Base-by-base conservation (phyloP, 2,329 filamentous ascomycete genomes). In the Paecilomyces variotii region DNA sequence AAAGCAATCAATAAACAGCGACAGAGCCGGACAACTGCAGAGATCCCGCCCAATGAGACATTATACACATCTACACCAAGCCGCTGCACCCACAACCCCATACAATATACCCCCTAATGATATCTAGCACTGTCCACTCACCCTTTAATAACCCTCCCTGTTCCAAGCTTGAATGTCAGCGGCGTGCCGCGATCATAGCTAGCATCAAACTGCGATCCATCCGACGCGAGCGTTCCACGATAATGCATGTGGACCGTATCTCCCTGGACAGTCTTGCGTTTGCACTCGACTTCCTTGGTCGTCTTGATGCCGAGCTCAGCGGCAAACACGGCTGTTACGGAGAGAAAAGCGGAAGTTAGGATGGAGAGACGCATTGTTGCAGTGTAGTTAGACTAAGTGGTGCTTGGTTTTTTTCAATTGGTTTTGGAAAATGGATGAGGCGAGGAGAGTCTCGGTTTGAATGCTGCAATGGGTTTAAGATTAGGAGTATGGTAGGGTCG, bases 201-300 rank as follows among this genome's bases (percentile, higher is more conserved):
- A 62, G 90, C 85, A 77, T 97, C 93, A 71, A 97, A 97, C 73
- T 94, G 80, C 61, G 83, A 80, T 68, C 91, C 93, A 63, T 86
- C 84, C 56, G 79, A 78, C 62, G 85, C 82, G 32, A 97, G 84
- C 1, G 88, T 94, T 67, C 93, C 93, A 58, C 84, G 84, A 81
- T 97, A 97, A 80, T 97, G 91, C 69, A 97, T 91, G 57, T 86
- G 80, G 70, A 97, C 86, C 63, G 80, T 85, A 78, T 97, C 92
- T 65, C 91, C 91, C 62, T 82, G 84, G 69, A 83, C 69, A 14
- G 85, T 89, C 79, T 90, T 92, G 75, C 91, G 87, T 55, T 85
- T 84, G 80, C 92, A 97, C 65, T 90, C 84, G 63, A 89, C 88
- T 27, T 84, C 79, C 60, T 85, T 81, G 56, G 86, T 89, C 65